Evolutionary conservation across 2,329 filamentous ascomycete species (phyloP), one percentile per base, ranked within the genome.

Genomic region (Xylariaceae sp.): DNA sequence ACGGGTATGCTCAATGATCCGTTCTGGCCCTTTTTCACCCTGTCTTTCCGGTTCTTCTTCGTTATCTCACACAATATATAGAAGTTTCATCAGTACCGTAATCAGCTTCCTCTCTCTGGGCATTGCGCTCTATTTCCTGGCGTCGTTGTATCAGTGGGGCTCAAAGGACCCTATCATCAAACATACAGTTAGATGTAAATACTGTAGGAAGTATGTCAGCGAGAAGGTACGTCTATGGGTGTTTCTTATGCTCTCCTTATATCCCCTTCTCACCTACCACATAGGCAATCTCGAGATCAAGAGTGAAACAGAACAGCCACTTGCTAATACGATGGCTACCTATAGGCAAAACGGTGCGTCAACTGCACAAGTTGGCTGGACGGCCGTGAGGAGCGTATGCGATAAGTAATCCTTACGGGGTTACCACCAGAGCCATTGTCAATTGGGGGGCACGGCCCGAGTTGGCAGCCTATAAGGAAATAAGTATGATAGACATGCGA

Each of bases 91-190:
- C 45, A 83, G 84, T 62, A 82, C 85, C 49, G 60, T 85, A 2
- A 73, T 89, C 48, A 82, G 85, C 49, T 90, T 90, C 56, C 40
- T 84, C 19, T 80, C 83, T 48, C 74, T 90, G 5, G 87, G 86
- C 2, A 45, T 88, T 14, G 78, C 81, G 12, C 72, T 90, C 10
- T 90, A 89, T 64, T 70, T 75, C 0, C 74, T 90, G 28, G 86
- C 85, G 1, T 75, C 77, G 45, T 41, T 81, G 38, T 90, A 89
- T 65, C 82, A 84, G 60, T 76, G 74, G 55, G 64, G 83, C 11
- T 82, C 80, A 12, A 75, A 78, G 11, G 86, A 89, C 47, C 80
- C 82, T 13, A 86, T 90, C 57, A 87, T 90, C 66, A 89, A 89
- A 72, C 82, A 80, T 59, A 82, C 80, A 22, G 76, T 84, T 47